Conservation (phyloP, 257 asterid species). For the Scutellaria barbata region DNA sequence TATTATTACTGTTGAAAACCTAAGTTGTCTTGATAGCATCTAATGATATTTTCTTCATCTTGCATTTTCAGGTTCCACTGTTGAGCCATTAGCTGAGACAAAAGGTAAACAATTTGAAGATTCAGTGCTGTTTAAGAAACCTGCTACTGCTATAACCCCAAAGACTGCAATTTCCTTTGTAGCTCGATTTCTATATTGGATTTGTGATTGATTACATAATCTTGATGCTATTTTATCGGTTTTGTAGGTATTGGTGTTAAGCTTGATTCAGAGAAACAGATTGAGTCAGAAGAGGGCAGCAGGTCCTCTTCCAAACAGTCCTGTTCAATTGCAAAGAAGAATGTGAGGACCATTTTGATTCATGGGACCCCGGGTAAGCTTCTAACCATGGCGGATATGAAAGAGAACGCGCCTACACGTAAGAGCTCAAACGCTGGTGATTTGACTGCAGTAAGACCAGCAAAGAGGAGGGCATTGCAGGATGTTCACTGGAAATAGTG, state of each 20-base stretch:
- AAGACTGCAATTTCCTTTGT: no score
- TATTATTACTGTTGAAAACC: neutral
- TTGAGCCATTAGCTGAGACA: constrained; percentile 27
- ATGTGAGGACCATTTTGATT: constrained; percentile 59
- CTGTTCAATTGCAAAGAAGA: constrained; percentile 38
- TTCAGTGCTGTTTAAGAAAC: neutral
- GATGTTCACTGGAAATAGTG: constrained; percentile 46
- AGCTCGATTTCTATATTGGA: neutral
- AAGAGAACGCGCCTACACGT: constrained; percentile 54
- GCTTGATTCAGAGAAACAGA: constrained; percentile 34
- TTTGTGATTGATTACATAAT: constrained; percentile 1
- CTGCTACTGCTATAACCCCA: neutral
- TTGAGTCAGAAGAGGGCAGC: neutral
- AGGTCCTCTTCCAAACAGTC: constrained; percentile 26
- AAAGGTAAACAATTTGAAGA: constrained; percentile 30
- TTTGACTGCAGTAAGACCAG: constrained; percentile 55
- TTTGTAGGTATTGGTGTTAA: constrained; percentile 35
- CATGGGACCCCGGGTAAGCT: constrained; percentile 76
- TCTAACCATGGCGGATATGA: constrained; percentile 48
- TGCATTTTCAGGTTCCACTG: constrained; percentile 30
- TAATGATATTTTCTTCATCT: neutral
- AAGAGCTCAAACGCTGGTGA: constrained; percentile 48
- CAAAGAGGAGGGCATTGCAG: constrained; percentile 61
- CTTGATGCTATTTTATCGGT: neutral
- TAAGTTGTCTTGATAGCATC: neutral